Conservation (phyloP, 257 asterid species). For the Solanum piurae region DNA sequence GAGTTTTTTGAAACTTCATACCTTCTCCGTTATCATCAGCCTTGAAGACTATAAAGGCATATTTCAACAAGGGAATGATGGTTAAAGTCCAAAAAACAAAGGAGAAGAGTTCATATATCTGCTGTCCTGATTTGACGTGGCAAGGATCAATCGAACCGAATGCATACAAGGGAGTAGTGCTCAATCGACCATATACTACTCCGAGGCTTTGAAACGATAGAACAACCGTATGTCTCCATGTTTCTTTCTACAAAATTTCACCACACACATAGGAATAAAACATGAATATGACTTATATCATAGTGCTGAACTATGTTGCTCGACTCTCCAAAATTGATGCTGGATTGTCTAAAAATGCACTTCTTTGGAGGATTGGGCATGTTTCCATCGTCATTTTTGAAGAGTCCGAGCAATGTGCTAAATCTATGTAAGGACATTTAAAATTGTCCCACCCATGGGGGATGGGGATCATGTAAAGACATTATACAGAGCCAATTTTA, state of each 20-base stretch:
- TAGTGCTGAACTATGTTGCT: neutral
- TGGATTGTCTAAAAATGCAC: neutral
- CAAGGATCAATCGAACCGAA: conserved; percentile 53
- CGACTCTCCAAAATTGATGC: neutral
- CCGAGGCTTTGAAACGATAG: conserved; percentile 93
- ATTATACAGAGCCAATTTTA: neutral
- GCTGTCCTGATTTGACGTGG: conserved; percentile 42
- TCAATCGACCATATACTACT: conserved; percentile 76
- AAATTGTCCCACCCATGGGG: neutral
- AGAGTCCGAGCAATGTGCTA: neutral
- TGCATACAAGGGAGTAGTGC: conserved; percentile 84
- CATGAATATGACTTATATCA: neutral
- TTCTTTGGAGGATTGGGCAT: neutral
- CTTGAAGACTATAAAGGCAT: conserved; percentile 54
- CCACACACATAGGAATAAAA: neutral
- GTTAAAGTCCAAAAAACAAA: conserved; percentile 85
- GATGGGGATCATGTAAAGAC: neutral
- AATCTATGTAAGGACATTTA: neutral
- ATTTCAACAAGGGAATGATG: conserved; percentile 71
- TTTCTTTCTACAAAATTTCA: conserved; percentile 20
- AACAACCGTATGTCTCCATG: conserved; percentile 48
- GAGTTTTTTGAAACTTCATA: conserved; percentile 14
- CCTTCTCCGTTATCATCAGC: conserved; percentile 95
- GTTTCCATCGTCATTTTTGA: accelerated
- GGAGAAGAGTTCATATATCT: conserved; percentile 70